Base-by-base conservation (phyloP, 1,284 basidiomycete genomes). In the Chiua sp. region DNA sequence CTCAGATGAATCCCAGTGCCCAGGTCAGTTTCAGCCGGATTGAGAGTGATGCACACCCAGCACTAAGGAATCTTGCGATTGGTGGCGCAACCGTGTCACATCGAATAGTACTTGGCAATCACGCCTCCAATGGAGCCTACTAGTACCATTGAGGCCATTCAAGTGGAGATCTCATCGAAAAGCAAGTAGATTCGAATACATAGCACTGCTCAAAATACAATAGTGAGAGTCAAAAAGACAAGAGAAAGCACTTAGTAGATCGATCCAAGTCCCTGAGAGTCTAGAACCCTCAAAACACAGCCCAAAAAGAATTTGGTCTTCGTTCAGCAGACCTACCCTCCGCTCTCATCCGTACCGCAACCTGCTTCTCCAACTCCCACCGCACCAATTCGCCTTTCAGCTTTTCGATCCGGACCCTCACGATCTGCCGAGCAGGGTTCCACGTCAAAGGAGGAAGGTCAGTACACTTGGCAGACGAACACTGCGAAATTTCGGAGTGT, bases 361-460 rank as follows among this genome's bases (percentile, higher is more conserved):
- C 74, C 52, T 72, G 65, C 62, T 78, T 75, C 65, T 78, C 81
- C 55, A 70, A 56, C 65, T 79, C 78, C 87, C 87, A 90, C 54
- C 83, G 71, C 37, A 76, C 76, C 28, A 90, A 76, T 75, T 90
- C 87, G 23, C 74, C 63, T 61, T 77, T 76, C 32, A 90, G 74
- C 54, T 77, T 80, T 60, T 77, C 70, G 7, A 83, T 75, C 44
- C 88, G 79, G 46, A 81, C 77, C 50, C 82, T 79, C 68, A 73
- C 67, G 50, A 80, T 71, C 33, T 39, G 66, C 33, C 65, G 57
- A 44, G 65, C 61, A 10, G 64, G 61, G 20, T 62, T 56, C 68
- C 72, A 64, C 13, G 39, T 42, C 10, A 55, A 20, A 11, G 57
- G 32, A 22, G 61, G 39, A 13, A 51, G 37, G 18, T 65, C 59